A percentile compares a stretch with the other conserved stretches of the same genome.
phyloP scores from a whole-genome alignment of 176 grass and related monocot genomes.

The Poa annua region DNA sequence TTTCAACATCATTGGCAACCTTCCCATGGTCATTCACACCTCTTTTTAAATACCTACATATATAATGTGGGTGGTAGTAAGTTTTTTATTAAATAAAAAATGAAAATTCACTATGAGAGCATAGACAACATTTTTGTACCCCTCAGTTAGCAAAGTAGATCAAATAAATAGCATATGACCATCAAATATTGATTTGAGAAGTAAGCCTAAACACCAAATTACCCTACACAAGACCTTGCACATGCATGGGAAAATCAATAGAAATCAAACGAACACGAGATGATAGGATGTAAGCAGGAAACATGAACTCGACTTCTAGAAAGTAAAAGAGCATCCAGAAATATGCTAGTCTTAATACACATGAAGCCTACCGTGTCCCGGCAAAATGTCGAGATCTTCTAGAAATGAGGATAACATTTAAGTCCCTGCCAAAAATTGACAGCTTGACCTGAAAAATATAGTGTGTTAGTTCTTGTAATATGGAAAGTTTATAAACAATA shows the following conservation, averaged over 20 bases:
- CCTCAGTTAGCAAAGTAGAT: conserved; percentile 7
- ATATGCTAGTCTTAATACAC: conserved; percentile 18
- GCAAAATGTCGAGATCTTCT: conserved; percentile 99
- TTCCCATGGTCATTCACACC: conserved; percentile 95
- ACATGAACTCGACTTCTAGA: neutral
- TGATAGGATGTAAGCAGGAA: conserved; percentile 14
- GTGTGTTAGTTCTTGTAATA: conserved; percentile 20
- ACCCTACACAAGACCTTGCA: conserved; percentile 28
- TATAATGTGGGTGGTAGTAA: conserved; percentile 27
- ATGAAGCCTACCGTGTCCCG: conserved; percentile 80
- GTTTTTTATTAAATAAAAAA: conserved; percentile 37
- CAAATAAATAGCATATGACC: conserved; percentile 26
- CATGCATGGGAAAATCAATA: conserved; percentile 17
- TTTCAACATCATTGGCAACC: conserved; percentile 99
- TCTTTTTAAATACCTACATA: conserved; percentile 90
- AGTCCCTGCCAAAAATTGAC: conserved; percentile 87
- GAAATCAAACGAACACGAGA: neutral
- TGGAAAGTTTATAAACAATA: conserved; percentile 24
- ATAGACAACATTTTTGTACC: conserved; percentile 21
- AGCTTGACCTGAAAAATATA: conserved; percentile 65
- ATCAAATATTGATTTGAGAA: conserved; percentile 16
- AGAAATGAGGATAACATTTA: conserved; percentile 75
- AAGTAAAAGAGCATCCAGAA: conserved; percentile 33
- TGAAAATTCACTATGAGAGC: neutral
- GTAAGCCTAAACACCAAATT: neutral